Percentiles rank a stretch among this genome's conserved stretches.
phyloP scores from a whole-genome alignment of 2,329 filamentous ascomycete species.

The Pseudocercospora cruenta region DNA sequence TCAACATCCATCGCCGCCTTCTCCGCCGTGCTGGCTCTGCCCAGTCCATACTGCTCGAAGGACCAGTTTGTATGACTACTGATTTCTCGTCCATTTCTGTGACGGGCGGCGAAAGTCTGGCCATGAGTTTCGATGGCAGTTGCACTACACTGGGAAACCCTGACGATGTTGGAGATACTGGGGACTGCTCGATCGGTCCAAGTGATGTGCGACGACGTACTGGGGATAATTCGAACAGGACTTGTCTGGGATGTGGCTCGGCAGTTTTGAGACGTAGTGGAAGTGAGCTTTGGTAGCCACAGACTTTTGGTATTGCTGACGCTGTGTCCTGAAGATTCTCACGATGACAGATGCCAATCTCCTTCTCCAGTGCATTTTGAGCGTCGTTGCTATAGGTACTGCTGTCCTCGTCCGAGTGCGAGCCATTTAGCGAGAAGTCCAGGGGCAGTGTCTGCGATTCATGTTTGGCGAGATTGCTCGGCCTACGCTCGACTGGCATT shows the following conservation, averaged over 20 bases:
- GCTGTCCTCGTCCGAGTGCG: background rate
- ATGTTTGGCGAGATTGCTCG: constrained; percentile 1
- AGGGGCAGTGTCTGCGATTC: constrained; percentile 1
- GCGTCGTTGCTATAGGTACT: background rate
- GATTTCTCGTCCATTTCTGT: background rate
- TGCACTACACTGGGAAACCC: background rate
- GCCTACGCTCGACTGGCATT: constrained; percentile 5
- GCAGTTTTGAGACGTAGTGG: background rate
- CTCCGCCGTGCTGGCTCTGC: background rate
- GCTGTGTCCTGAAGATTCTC: background rate
- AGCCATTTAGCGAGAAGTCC: background rate
- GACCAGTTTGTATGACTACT: background rate
- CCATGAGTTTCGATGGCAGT: background rate
- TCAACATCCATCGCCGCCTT: background rate
- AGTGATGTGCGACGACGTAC: constrained; percentile 1
- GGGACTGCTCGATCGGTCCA: background rate
- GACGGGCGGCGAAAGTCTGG: background rate
- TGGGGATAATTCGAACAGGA: background rate
- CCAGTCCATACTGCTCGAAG: background rate
- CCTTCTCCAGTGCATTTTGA: background rate
- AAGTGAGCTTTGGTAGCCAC: background rate
- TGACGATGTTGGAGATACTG: background rate
- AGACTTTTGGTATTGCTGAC: background rate
- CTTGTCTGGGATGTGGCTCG: background rate
- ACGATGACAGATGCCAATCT: background rate